Evolutionary conservation across 2,329 filamentous ascomycete genomes (phyloP).

Genomic region (Rhynchosporium graminicola): DNA sequence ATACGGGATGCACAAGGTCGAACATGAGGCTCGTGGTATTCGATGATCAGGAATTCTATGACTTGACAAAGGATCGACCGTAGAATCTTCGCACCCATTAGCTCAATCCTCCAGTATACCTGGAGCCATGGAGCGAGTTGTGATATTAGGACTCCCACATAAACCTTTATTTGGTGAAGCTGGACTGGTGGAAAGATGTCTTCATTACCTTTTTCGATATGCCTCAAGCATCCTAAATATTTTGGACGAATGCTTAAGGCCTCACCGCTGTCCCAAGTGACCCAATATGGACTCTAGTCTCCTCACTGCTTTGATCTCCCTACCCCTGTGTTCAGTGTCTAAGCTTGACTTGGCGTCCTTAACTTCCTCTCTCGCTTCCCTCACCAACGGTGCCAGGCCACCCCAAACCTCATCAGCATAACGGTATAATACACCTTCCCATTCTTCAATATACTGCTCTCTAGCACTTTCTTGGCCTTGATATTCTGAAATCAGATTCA

Average conservation of each 20-base stretch:
- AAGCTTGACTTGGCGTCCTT: slow-evolving; percentile 41
- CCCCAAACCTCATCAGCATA: slow-evolving; percentile 72
- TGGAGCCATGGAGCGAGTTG: too few relatives aligned
- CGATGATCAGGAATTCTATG: too few relatives aligned
- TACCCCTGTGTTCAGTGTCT: neutral
- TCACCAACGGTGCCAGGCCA: slow-evolving; percentile 56
- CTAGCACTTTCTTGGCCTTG: slow-evolving; percentile 34
- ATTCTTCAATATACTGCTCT: slow-evolving; percentile 57
- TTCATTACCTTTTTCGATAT: neutral
- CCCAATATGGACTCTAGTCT: slow-evolving; percentile 21
- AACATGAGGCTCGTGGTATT: too few relatives aligned
- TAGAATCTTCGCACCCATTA: too few relatives aligned
- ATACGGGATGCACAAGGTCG: too few relatives aligned
- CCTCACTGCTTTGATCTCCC: slow-evolving; percentile 21
- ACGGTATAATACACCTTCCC: slow-evolving; percentile 55
- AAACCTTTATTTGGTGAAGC: too few relatives aligned
- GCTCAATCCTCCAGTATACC: too few relatives aligned
- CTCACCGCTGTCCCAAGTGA: slow-evolving; percentile 18
- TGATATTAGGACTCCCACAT: too few relatives aligned
- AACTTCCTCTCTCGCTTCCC: slow-evolving; percentile 58
- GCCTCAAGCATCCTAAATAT: neutral
- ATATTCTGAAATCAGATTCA: slow-evolving; percentile 33
- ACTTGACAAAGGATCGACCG: too few relatives aligned
- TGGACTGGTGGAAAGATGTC: too few relatives aligned
- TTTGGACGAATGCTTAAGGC: neutral